Base-by-base conservation (phyloP, 2,329 filamentous ascomycete genomes). In the Aschersonia sp. region DNA sequence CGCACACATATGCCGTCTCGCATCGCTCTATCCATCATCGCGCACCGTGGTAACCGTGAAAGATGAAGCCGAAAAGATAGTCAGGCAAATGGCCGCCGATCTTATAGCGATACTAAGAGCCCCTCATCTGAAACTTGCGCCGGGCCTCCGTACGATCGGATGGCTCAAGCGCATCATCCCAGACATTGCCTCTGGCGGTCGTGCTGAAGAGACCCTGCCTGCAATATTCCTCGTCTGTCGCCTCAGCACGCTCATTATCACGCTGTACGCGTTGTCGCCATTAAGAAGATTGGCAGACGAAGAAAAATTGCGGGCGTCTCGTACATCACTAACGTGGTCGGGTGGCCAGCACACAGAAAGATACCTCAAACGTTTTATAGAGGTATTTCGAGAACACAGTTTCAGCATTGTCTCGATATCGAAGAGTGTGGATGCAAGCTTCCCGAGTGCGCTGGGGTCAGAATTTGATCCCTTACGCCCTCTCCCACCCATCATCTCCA, bases 341-440 rank as follows among this genome's bases (percentile, higher is more conserved):
- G 79, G 79, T 1, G 90, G 90, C 0, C 88, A 94, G 58, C 92
- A 97, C 62, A 95, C 89, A 1, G 92, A 97, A 63, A 77, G 88
- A 46, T 98, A 88, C 58, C 69, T 98, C 42, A 98, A 97, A 64
- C 78, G 89, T 44, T 98, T 94, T 64, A 86, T 98, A 56, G 92
- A 98, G 61, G 88, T 98, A 31, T 97, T 97, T 62, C 84, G 92
- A 46, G 92, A 98, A 65, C 92, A 98, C 64, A 95, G 87, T 60
- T 98, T 98, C 62, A 85, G 83, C 42, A 94, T 97, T 50, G 80
- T 97, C 31, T 94, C 87, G 49, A 87, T 97, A 74, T 95, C 94
- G 64, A 86, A 83, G 57, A 92, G 84, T 57, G 87, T 97, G 0
- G 71, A 76, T 4, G 73, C 79, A 4, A 63, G 62, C 46, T 56